Evolutionary conservation across 192 early-diverging fungal genomes (phyloP).

Genomic region (Coemansia sp.): DNA sequence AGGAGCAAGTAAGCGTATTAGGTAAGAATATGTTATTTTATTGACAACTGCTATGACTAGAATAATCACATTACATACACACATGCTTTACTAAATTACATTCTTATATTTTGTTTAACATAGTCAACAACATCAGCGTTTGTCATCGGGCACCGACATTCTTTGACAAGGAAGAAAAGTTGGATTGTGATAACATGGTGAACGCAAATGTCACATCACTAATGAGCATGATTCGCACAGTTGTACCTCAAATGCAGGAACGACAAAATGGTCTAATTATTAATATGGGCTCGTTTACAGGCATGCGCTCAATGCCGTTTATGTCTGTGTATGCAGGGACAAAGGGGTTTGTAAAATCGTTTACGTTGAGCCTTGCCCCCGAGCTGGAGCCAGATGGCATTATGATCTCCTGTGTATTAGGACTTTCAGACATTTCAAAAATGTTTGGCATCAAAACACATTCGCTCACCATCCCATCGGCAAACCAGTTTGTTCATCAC

Average conservation of each 20-base stretch:
- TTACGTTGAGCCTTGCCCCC: constrained; percentile 81
- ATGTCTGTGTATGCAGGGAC: constrained; percentile 89
- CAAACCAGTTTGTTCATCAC: constrained; percentile 70
- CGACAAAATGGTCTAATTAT: constrained; percentile 79
- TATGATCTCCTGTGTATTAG: constrained; percentile 85
- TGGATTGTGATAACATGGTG: constrained; percentile 74
- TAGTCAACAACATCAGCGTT: constrained; percentile 90
- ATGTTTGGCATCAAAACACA: constrained; percentile 89
- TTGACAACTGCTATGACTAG: constrained; percentile 2
- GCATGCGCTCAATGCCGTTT: constrained; percentile 75
- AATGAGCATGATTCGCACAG: constrained; percentile 75
- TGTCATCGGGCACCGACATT: constrained; percentile 80
- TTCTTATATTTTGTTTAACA: constrained; percentile 29
- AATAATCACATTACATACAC: constrained; percentile 18
- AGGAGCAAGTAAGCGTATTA: constrained; percentile 44
- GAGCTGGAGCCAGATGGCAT: constrained; percentile 76
- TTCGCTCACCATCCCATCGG: constrained; percentile 68
- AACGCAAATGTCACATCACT: constrained; percentile 77
- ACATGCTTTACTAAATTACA: constrained; percentile 13
- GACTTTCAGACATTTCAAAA: constrained; percentile 86
- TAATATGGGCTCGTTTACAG: constrained; percentile 89
- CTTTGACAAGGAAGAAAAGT: constrained; percentile 74
- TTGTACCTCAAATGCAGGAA: constrained; percentile 76
- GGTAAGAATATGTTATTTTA: constrained; percentile 18
- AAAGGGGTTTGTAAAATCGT: constrained; percentile 88